These are phyloP conservation scores for Ophiostoma piceae DNA, from an alignment of 2,329 filamentous ascomycete species.

Conservation along the genomic window DNA sequence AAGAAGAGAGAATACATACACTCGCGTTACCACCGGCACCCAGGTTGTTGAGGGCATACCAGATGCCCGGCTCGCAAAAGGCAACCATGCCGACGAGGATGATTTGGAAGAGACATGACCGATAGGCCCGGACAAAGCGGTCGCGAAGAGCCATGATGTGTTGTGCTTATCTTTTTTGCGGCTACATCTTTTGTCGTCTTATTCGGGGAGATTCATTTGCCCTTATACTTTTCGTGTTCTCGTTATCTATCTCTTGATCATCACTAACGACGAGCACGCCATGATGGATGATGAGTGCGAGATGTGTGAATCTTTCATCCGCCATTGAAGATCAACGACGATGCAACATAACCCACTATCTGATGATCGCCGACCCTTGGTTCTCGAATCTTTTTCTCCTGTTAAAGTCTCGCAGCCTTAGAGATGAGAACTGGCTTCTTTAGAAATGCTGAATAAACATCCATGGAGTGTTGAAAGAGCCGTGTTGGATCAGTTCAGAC, in stretches of 20 bases:
- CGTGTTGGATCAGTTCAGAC: too few species aligned
- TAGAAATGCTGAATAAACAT: too few species aligned
- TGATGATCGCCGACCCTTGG: background rate
- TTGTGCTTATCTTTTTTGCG: background rate
- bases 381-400: too few species aligned
- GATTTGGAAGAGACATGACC: background rate
- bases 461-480: too few species aligned
- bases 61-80: constrained; percentile 69
- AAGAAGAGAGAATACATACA: background rate
- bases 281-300: background rate
- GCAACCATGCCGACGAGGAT: constrained; percentile 45
- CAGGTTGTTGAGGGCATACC: background rate
- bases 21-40: background rate
- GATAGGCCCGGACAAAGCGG: background rate
- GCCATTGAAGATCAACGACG: background rate
- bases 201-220: background rate
- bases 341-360: background rate
- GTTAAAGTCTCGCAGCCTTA: too few species aligned
- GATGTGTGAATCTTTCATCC: background rate
- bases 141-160: background rate
- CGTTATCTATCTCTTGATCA: background rate
- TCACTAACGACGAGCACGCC: background rate
- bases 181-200: background rate
- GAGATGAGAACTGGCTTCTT: too few species aligned
- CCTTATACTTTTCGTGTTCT: background rate